These are phyloP conservation scores for Globisporangium recalcitrans DNA, from an alignment of 352 stramenopile species.

Conservation along the genomic window DNA sequence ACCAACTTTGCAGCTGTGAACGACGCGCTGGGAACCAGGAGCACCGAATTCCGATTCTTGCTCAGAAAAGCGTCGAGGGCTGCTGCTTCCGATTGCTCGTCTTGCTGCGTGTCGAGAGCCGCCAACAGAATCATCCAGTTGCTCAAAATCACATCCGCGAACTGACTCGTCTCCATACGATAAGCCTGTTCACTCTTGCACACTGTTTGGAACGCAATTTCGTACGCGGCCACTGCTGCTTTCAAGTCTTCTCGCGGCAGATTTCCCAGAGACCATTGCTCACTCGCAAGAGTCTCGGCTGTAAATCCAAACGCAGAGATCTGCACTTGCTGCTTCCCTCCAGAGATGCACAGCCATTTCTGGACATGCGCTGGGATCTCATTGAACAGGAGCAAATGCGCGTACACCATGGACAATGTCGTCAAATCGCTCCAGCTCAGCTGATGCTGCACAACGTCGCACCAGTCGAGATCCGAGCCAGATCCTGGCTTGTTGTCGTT, in stretches of 20 bases:
- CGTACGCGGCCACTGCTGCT: conserved; percentile 3
- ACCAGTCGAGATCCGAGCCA: conserved; percentile 12
- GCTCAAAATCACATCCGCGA: conserved; percentile 11
- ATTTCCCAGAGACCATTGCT: background rate
- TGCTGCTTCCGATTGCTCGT: background rate
- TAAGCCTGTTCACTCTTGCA: background rate
- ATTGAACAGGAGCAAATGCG: conserved; percentile 16
- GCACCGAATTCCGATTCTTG: background rate
- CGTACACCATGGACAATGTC: conserved; percentile 10
- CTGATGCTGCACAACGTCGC: conserved; percentile 4
- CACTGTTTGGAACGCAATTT: conserved; percentile 1
- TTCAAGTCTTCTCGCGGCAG: background rate
- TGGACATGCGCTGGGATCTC: conserved; percentile 14
- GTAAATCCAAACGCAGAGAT: conserved; percentile 11
- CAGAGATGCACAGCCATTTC: conserved; percentile 16
- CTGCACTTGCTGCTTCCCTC: background rate
- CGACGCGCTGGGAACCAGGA: conserved; percentile 2
- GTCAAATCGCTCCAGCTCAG: conserved; percentile 11
- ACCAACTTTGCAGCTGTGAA: conserved; percentile 12
- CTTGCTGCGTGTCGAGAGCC: background rate
- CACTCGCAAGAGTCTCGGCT: background rate
- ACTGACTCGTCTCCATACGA: background rate
- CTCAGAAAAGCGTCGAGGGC: conserved; percentile 7
- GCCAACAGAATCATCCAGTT: conserved; percentile 14
- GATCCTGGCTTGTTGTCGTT: background rate